A percentile compares a stretch with the other conserved stretches of the same genome.
Evolutionary conservation across 129 eudicot genomes (phyloP).

Genomic region (Chrysanthemum makinoi): DNA sequence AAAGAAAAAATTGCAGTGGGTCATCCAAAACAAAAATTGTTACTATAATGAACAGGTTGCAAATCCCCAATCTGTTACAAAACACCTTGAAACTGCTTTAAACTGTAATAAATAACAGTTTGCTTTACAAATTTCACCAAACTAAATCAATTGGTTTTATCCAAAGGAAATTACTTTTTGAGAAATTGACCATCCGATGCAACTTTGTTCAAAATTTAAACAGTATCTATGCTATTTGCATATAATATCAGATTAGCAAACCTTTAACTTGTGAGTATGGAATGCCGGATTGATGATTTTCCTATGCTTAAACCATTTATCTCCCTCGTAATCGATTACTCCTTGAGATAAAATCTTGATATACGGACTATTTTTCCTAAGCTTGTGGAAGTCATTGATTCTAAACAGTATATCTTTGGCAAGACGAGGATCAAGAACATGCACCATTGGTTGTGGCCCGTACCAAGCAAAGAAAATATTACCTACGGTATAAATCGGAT

Average conservation of each 20-base stretch:
- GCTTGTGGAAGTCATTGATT: constrained; percentile 31
- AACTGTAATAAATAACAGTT: too few relatives aligned
- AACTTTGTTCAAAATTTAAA: not conserved
- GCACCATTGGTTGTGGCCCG: constrained; percentile 37
- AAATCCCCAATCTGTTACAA: not conserved
- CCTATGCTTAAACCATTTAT: constrained; percentile 35
- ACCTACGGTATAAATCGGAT: not conserved
- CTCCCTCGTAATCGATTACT: constrained; percentile 31
- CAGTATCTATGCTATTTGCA: not conserved
- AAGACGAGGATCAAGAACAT: constrained; percentile 33
- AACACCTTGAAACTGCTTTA: too few relatives aligned
- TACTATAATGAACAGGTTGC: too few relatives aligned
- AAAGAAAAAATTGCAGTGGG: too few relatives aligned
- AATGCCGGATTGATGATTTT: constrained; percentile 40
- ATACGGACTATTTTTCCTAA: constrained; percentile 27
- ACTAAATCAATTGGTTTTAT: too few relatives aligned
- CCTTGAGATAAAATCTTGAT: constrained; percentile 31
- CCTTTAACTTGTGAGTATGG: constrained; percentile 35
- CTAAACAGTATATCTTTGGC: constrained; percentile 27
- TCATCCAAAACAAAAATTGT: too few relatives aligned
- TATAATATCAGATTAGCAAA: not conserved
- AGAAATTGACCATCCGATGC: too few relatives aligned
- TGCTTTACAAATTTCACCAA: too few relatives aligned
- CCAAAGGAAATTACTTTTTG: too few relatives aligned
- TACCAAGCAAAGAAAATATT: constrained; percentile 28